These are phyloP conservation scores for Lanmaoa pseudosensibilis DNA, from an alignment of 768 basidiomycete species.

Conservation along the genomic window DNA sequence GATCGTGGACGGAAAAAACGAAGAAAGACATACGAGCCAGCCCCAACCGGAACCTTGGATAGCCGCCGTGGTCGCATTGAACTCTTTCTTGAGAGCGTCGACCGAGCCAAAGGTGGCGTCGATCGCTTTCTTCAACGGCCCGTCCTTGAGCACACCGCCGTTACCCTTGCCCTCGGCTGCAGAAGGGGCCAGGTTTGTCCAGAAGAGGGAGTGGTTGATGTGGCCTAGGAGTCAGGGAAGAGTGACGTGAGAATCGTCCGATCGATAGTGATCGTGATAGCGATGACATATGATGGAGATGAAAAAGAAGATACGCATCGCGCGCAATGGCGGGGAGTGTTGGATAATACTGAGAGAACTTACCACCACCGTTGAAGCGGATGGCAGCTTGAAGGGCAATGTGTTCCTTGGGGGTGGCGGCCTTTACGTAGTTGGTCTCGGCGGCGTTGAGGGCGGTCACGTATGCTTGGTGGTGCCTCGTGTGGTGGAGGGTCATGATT, in stretches of 20 bases:
- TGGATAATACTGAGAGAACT: slow-evolving; percentile 22
- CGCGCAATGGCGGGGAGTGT: background rate
- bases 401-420: slow-evolving; percentile 69
- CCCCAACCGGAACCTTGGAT: slow-evolving; percentile 97
- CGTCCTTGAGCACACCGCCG: slow-evolving; percentile 60
- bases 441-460: slow-evolving; percentile 91
- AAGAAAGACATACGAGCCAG: slow-evolving; percentile 77
- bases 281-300: slow-evolving; percentile 10
- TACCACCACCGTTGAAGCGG: slow-evolving; percentile 96
- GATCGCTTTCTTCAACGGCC: slow-evolving; percentile 69
- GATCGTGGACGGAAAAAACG: background rate
- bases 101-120: slow-evolving; percentile 61
- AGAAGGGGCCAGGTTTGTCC: slow-evolving; percentile 86
- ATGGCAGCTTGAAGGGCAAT: slow-evolving; percentile 89
- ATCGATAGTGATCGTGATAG: slow-evolving; percentile 10
- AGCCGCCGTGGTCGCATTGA: slow-evolving; percentile 80
- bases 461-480: slow-evolving; percentile 94
- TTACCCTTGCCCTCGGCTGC: slow-evolving; percentile 50
- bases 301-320: background rate
- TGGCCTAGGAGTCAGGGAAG: slow-evolving; percentile 50
- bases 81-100: slow-evolving; percentile 72
- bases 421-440: slow-evolving; percentile 70
- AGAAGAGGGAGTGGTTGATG: slow-evolving; percentile 95
- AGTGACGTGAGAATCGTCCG: background rate
- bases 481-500: slow-evolving; percentile 95